phyloP scores from a whole-genome alignment of 345 rosid genomes.

The Firmiana major region DNA sequence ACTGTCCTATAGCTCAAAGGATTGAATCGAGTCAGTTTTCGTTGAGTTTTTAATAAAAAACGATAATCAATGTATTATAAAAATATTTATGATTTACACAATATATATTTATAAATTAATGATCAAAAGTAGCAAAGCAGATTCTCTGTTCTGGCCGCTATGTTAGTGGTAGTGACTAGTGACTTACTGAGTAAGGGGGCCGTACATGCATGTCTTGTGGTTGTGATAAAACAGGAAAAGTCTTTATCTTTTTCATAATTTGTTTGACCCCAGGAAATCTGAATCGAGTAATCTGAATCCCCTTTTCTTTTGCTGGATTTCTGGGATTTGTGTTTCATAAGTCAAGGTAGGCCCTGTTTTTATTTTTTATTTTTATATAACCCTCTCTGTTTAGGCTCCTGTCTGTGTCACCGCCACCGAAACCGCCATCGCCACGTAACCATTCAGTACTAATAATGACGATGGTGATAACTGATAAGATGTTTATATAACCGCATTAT shows the following conservation, averaged over 20 bases:
- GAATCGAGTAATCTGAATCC: constrained; percentile 1
- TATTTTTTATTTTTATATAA: not conserved
- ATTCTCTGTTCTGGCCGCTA: too few relatives aligned
- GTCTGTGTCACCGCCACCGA: too few relatives aligned
- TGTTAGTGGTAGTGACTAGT: not conserved
- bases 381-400: not conserved
- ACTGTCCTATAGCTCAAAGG: too few relatives aligned
- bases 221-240: not conserved
- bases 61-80: too few relatives aligned
- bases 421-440: not conserved
- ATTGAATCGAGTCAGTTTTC: too few relatives aligned
- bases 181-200: not conserved
- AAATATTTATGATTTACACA: too few relatives aligned
- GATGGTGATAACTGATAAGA: not conserved
- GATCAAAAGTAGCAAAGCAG: too few relatives aligned
- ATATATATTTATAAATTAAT: too few relatives aligned
- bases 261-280: constrained; percentile 10
- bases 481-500: not conserved
- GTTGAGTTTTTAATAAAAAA: too few relatives aligned
- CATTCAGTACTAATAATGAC: not conserved
- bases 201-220: not conserved
- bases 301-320: constrained; percentile 21
- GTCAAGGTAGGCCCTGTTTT: constrained; percentile 13
- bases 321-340: constrained; percentile 19
- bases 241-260: not conserved